phyloP scores from a whole-genome alignment of 176 grass and related monocot species.

The Coix lacrymajobi region DNA sequence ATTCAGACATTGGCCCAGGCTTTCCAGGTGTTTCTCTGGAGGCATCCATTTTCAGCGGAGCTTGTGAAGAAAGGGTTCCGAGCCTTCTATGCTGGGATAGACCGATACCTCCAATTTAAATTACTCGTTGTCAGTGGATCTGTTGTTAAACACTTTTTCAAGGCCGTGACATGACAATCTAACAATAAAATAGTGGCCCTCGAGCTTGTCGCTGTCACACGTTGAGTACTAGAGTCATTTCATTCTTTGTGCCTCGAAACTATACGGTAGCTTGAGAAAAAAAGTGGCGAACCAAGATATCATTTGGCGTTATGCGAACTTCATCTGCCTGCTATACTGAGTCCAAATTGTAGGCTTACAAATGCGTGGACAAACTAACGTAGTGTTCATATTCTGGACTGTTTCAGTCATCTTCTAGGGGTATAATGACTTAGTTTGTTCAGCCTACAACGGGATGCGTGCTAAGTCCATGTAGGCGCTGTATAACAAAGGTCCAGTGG shows the following conservation, averaged over 20 bases:
- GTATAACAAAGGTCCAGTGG: too few relatives aligned
- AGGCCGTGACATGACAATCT: background rate
- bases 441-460: too few relatives aligned
- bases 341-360: too few relatives aligned
- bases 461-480: too few relatives aligned
- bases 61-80: too few relatives aligned
- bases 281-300: background rate
- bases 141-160: background rate
- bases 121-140: background rate
- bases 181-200: background rate
- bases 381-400: too few relatives aligned
- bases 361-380: too few relatives aligned
- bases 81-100: background rate
- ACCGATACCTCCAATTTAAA: background rate
- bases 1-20: constrained; percentile 88
- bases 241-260: background rate
- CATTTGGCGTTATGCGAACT: background rate
- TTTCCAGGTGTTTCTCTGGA: constrained; percentile 80
- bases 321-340: background rate
- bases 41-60: too few relatives aligned
- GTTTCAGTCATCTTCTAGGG: too few relatives aligned
- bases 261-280: background rate
- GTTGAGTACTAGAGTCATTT: background rate
- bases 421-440: too few relatives aligned
- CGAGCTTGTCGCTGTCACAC: background rate